A percentile compares a stretch with the other conserved stretches of the same genome.
phyloP scores from a whole-genome alignment of 176 grass and related monocot species.

The Oryza nivara region DNA sequence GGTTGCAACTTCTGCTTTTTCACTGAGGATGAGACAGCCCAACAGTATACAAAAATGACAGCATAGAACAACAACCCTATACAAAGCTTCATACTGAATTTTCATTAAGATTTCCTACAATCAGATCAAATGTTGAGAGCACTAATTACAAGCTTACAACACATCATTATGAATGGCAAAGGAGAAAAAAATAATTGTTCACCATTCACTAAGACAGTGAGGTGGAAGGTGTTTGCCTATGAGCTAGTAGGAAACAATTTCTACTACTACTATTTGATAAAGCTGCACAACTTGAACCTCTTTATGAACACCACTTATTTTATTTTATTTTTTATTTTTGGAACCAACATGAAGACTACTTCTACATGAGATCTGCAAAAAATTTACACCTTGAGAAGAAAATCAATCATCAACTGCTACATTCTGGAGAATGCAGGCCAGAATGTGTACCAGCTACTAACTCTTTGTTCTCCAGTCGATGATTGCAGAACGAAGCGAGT shows the following conservation, averaged over 20 bases:
- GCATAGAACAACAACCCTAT: constrained; percentile 3
- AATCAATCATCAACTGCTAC: not conserved
- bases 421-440: not conserved
- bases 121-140: constrained; percentile 9
- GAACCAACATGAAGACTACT: not conserved
- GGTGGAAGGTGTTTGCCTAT: not conserved
- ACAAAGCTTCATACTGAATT: not conserved
- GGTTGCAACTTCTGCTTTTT: constrained; percentile 3
- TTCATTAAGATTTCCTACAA: not conserved
- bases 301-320: not conserved
- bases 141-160: constrained; percentile 12
- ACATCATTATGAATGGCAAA: constrained; percentile 10
- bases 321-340: not conserved
- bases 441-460: constrained; percentile 16
- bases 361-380: not conserved
- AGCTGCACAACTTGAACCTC: constrained; percentile 20
- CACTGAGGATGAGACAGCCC: not conserved
- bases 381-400: not conserved
- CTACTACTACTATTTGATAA: not conserved
- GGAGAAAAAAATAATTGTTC: not conserved
- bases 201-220: not conserved
- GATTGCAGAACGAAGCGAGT: constrained; percentile 86
- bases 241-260: not conserved
- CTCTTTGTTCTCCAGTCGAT: constrained; percentile 66
- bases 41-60: constrained; percentile 13